Evolutionary conservation across 495 filamentous ascomycete species (phyloP).

Genomic region (Aspergillus panamensis): DNA sequence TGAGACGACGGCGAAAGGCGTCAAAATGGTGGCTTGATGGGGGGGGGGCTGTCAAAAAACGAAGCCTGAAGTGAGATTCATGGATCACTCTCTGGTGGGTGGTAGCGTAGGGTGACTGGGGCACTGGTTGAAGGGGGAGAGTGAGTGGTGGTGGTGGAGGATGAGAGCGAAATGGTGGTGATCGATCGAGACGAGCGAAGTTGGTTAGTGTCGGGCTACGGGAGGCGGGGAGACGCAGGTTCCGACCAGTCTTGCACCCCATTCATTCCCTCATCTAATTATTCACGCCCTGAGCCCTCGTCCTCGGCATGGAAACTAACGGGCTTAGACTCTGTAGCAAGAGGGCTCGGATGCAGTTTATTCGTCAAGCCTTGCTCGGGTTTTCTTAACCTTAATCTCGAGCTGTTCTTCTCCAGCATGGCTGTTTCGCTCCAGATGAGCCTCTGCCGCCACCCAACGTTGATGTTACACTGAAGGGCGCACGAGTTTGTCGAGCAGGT

Average conservation of each 20-base stretch:
- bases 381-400: not conserved
- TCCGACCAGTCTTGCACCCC: slow-evolving; percentile 18
- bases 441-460: not conserved
- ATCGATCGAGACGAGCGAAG: slow-evolving; percentile 18
- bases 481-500: slow-evolving; percentile 22
- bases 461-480: slow-evolving; percentile 13
- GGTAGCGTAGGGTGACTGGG: not conserved
- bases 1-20: slow-evolving; percentile 13
- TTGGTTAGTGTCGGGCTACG: slow-evolving; percentile 21
- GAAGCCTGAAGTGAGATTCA: slow-evolving; percentile 22
- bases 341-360: not conserved
- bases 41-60: slow-evolving; percentile 26
- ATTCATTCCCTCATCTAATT: not conserved
- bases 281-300: not conserved
- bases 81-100: slow-evolving; percentile 16
- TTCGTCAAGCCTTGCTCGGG: not conserved
- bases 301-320: not conserved
- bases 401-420: not conserved
- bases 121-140: not conserved
- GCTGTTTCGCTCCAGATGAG: not conserved
- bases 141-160: slow-evolving; percentile 11
- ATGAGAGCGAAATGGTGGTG: slow-evolving; percentile 12
- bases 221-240: slow-evolving; percentile 31
- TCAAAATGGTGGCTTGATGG: slow-evolving; percentile 12
- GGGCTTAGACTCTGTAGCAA: not conserved